These are phyloP conservation scores for Fusarium sarcochroum DNA, from an alignment of 2,329 filamentous ascomycete genomes.

Conservation along the genomic window DNA sequence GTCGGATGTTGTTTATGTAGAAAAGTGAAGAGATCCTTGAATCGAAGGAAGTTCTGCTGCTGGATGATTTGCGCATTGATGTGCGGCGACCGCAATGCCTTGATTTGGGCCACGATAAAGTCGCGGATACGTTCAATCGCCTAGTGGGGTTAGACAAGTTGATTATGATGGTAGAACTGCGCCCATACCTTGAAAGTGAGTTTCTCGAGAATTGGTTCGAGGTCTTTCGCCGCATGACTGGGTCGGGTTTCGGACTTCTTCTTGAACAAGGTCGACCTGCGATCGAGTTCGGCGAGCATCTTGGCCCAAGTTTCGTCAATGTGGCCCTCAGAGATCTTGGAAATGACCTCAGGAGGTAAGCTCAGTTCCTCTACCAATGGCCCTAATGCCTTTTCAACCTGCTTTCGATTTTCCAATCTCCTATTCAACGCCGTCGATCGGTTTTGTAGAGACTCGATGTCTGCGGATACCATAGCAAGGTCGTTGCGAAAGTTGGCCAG, in stretches of 20 bases:
- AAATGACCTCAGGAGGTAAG: constrained; percentile 85
- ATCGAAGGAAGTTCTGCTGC: constrained; percentile 89
- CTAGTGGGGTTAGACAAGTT: constrained; percentile 54
- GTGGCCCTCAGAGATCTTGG: constrained; percentile 86
- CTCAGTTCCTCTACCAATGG: constrained; percentile 94
- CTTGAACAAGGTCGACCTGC: constrained; percentile 79
- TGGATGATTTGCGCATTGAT: constrained; percentile 98
- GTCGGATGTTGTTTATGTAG: constrained; percentile 83
- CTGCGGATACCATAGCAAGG: constrained; percentile 89
- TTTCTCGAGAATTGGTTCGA: constrained; percentile 87
- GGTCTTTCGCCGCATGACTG: constrained; percentile 84
- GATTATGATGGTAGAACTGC: not conserved
- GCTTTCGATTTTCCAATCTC: constrained; percentile 88
- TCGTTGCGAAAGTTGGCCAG: constrained; percentile 94
- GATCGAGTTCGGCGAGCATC: constrained; percentile 86
- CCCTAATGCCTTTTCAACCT: constrained; percentile 88
- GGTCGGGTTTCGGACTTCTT: constrained; percentile 72
- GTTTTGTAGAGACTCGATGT: constrained; percentile 93
- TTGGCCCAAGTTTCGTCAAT: constrained; percentile 93
- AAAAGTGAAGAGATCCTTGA: constrained; percentile 90
- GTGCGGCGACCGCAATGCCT: constrained; percentile 91
- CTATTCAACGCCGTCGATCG: constrained; percentile 87
- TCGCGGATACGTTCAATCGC: constrained; percentile 95
- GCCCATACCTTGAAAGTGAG: constrained; percentile 79
- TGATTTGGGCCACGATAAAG: constrained; percentile 94